These are phyloP conservation scores for Hericium coralloides DNA, from an alignment of 768 basidiomycete species.

Conservation along the genomic window DNA sequence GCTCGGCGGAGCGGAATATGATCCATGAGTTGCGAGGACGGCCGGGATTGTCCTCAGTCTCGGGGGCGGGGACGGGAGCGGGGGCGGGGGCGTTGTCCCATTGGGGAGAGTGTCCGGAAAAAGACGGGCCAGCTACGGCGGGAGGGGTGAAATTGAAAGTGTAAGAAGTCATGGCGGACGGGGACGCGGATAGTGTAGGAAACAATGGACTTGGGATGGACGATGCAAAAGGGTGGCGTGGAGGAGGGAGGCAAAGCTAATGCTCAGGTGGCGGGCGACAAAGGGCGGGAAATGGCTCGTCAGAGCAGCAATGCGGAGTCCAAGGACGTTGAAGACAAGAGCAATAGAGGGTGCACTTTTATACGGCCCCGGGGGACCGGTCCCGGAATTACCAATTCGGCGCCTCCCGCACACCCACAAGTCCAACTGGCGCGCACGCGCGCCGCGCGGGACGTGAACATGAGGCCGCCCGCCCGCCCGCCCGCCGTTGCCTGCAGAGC, in stretches of 20 bases:
- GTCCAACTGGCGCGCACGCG: too few relatives aligned
- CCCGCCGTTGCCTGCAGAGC: not conserved
- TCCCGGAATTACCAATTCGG: not conserved
- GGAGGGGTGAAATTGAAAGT: too few relatives aligned
- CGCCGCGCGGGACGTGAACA: too few relatives aligned
- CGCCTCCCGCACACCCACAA: too few relatives aligned
- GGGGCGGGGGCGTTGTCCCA: too few relatives aligned
- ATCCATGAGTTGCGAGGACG: constrained; percentile 45
- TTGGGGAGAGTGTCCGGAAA: too few relatives aligned
- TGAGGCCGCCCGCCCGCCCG: too few relatives aligned
- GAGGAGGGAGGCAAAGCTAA: not conserved
- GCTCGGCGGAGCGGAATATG: constrained; percentile 37
- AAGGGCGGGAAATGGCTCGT: constrained; percentile 4
- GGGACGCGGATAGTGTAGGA: too few relatives aligned
- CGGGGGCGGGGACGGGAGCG: too few relatives aligned
- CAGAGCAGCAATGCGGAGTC: not conserved
- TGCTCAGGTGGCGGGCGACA: not conserved
- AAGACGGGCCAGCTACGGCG: too few relatives aligned
- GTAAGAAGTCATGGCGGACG: too few relatives aligned
- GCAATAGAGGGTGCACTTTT: not conserved
- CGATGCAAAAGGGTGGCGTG: not conserved
- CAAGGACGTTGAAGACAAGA: not conserved
- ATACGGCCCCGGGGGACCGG: not conserved
- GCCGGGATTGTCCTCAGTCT: constrained; percentile 14
- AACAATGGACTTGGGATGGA: not conserved